phyloP scores from a whole-genome alignment of 1,139 yeast genomes.

The Nakaseomyces delphensis region DNA sequence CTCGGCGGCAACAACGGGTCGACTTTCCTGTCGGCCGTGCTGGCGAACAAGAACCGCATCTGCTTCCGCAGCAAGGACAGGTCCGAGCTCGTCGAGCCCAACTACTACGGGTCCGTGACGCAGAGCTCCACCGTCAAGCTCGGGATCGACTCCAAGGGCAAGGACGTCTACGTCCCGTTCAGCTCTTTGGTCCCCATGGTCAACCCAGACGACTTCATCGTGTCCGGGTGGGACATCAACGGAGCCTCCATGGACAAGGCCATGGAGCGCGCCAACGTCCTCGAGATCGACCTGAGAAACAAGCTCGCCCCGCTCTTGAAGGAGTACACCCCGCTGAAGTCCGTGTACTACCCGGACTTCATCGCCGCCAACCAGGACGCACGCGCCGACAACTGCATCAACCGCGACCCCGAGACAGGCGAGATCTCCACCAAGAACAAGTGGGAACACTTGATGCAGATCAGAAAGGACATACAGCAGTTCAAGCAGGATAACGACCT shows the following conservation, averaged over 20 bases:
- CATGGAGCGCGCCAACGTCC: slow-evolving; percentile 77
- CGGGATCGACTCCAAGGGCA: slow-evolving; percentile 74
- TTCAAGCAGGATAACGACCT: slow-evolving; percentile 67
- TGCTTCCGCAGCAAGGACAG: slow-evolving; percentile 68
- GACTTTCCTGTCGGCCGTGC: slow-evolving; percentile 74
- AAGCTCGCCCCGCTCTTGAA: slow-evolving; percentile 62
- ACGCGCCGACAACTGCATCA: slow-evolving; percentile 82
- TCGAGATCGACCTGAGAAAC: slow-evolving; percentile 77
- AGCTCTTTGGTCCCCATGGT: slow-evolving; percentile 82
- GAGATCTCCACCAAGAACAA: slow-evolving; percentile 51
- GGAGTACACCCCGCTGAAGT: slow-evolving; percentile 62
- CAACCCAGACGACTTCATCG: slow-evolving; percentile 80
- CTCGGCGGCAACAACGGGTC: slow-evolving; percentile 97
- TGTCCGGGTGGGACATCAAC: slow-evolving; percentile 94
- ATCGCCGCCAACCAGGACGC: slow-evolving; percentile 92
- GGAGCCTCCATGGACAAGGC: slow-evolving; percentile 64
- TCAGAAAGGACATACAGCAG: slow-evolving; percentile 73
- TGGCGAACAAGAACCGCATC: slow-evolving; percentile 76
- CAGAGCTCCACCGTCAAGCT: slow-evolving; percentile 86
- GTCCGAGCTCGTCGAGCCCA: slow-evolving; percentile 62
- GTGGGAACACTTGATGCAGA: slow-evolving; percentile 84
- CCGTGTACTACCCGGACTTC: slow-evolving; percentile 91
- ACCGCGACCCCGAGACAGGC: slow-evolving; percentile 42
- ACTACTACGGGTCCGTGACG: slow-evolving; percentile 93
- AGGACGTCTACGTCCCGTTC: slow-evolving; percentile 90